Conservation (phyloP, 2,329 filamentous ascomycete species). For the Beauveria sp. region DNA sequence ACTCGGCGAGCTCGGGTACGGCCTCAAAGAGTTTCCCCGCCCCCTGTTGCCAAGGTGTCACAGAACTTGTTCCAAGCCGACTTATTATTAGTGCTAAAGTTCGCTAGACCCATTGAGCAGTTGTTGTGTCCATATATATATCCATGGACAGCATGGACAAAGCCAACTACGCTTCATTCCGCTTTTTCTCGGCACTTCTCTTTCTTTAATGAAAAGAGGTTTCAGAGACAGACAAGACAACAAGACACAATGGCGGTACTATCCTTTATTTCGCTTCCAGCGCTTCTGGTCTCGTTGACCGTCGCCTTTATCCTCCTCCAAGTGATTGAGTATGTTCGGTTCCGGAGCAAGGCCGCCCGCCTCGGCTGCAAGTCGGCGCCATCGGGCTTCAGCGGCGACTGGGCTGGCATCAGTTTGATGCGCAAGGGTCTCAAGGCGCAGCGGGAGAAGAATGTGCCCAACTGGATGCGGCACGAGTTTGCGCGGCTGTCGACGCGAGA, state of each 20-base stretch:
- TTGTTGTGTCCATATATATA: not conserved
- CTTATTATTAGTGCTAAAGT: not conserved
- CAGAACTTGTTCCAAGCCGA: not conserved
- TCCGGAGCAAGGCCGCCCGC: not conserved
- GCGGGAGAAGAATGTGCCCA: conserved; percentile 14
- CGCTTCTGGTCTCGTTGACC: conserved; percentile 1
- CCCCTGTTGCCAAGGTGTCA: not conserved
- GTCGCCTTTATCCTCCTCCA: not conserved
- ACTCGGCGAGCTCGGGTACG: not conserved
- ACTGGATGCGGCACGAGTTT: conserved; percentile 5
- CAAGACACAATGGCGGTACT: not conserved
- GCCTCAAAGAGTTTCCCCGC: not conserved
- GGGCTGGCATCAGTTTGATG: conserved; percentile 14
- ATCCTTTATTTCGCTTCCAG: not conserved
- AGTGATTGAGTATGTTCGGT: not conserved
- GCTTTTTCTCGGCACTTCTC: not conserved
- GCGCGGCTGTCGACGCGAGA: not conserved
- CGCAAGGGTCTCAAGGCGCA: conserved; percentile 11
- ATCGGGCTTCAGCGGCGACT: conserved; percentile 11
- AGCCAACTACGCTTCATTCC: not conserved
- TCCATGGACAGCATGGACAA: not conserved
- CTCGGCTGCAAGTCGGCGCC: conserved; percentile 16
- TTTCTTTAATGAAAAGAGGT: not conserved
- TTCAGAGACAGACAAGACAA: not conserved
- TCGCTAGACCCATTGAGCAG: too few species aligned